Evolutionary conservation across 2,329 filamentous ascomycete genomes (phyloP).

Genomic region (Penicillium crustosum): DNA sequence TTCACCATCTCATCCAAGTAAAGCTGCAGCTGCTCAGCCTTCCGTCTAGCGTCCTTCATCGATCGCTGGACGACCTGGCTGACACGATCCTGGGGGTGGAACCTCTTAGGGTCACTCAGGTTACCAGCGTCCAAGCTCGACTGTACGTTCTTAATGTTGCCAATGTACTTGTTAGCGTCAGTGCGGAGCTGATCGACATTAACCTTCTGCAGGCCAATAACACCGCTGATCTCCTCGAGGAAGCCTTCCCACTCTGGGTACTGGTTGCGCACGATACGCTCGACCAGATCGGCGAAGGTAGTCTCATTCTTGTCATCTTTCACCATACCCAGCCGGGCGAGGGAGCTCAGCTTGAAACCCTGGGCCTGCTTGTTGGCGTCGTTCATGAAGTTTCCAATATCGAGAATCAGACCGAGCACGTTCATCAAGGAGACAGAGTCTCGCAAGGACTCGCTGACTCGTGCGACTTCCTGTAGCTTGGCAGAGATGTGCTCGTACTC

Average conservation of each 20-base stretch:
- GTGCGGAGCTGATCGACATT: conserved; percentile 88
- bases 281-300: conserved; percentile 90
- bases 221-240: conserved; percentile 76
- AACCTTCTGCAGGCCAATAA: conserved; percentile 79
- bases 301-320: conserved; percentile 99
- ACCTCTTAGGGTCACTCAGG: conserved; percentile 92
- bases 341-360: conserved; percentile 95
- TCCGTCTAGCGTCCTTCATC: conserved; percentile 95
- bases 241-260: conserved; percentile 96
- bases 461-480: conserved; percentile 82
- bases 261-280: conserved; percentile 92
- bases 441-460: conserved; percentile 82
- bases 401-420: conserved; percentile 89
- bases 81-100: conserved; percentile 95
- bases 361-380: conserved; percentile 97
- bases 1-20: conserved; percentile 91
- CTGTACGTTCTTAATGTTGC: conserved; percentile 93
- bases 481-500: conserved; percentile 90
- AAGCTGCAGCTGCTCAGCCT: conserved; percentile 91
- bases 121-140: conserved; percentile 89
- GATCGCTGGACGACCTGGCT: conserved; percentile 84
- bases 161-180: conserved; percentile 89
- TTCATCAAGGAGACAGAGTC: conserved; percentile 95
- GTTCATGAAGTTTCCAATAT: conserved; percentile 99
- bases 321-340: conserved; percentile 91